Conservation (phyloP, 306 rosid species). For the Calophaca sinica region DNA sequence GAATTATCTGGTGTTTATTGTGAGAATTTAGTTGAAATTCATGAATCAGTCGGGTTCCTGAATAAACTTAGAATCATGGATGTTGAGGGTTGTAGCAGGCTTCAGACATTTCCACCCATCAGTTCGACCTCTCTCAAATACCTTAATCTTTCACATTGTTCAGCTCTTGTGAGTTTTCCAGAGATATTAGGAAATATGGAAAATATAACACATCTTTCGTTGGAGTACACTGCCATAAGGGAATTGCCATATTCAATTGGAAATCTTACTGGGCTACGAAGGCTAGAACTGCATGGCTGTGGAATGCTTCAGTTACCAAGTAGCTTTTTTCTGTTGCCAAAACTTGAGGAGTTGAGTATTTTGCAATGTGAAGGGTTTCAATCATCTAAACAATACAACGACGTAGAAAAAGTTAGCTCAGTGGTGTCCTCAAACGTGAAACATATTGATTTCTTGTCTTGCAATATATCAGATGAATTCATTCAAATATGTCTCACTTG, state of each 20-base stretch:
- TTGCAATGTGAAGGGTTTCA: slow-evolving; percentile 17
- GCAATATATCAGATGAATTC: slow-evolving; percentile 16
- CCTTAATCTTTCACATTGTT: slow-evolving; percentile 12
- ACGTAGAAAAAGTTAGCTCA: neutral
- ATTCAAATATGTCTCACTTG: neutral
- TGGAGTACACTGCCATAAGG: slow-evolving; percentile 22
- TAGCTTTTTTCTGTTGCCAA: neutral
- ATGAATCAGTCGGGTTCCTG: neutral
- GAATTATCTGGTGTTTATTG: neutral
- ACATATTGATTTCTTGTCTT: neutral
- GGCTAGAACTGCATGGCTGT: neutral
- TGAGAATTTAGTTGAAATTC: slow-evolving; percentile 12
- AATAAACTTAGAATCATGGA: neutral
- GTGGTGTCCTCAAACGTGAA: neutral
- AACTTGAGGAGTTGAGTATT: slow-evolving; percentile 18
- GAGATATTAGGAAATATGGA: slow-evolving; percentile 6
- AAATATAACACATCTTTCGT: neutral
- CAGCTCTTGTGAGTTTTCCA: neutral
- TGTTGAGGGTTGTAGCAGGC: neutral
- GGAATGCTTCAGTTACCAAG: slow-evolving; percentile 21
- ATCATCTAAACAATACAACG: neutral
- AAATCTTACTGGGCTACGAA: neutral
- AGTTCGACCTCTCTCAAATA: neutral
- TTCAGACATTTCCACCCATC: neutral
- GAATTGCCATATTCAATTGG: slow-evolving; percentile 2